These are phyloP conservation scores for Aspergillus steynii DNA, from an alignment of 495 filamentous ascomycete genomes.

Conservation along the genomic window DNA sequence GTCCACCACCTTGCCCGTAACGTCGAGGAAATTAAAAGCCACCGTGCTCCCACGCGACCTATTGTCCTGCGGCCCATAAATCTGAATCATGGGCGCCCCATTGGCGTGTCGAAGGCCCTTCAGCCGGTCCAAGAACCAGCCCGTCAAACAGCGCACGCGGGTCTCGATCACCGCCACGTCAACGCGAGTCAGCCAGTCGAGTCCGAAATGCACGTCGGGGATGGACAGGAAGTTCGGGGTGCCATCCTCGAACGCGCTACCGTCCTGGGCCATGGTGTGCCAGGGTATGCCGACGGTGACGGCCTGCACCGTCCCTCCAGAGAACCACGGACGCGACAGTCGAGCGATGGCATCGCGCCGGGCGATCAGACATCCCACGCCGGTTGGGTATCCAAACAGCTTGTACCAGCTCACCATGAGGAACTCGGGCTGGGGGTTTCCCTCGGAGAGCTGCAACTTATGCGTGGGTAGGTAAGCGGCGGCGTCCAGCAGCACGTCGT, in stretches of 20 bases:
- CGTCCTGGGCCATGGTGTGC: constrained; percentile 4
- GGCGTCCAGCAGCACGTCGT: constrained; percentile 13
- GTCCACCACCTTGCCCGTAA: constrained; percentile 10
- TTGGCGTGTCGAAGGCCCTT: constrained; percentile 6
- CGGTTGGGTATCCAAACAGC: constrained; percentile 11
- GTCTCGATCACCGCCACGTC: constrained; percentile 6
- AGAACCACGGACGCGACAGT: constrained; percentile 14
- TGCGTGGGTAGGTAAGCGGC: constrained; percentile 11
- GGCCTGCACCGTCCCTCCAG: constrained; percentile 5
- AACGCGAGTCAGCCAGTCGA: constrained; percentile 8
- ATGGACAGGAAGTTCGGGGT: constrained; percentile 13
- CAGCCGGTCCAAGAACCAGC: constrained; percentile 8
- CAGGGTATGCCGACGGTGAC: constrained; percentile 2
- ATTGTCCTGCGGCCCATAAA: constrained; percentile 6
- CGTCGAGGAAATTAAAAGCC: constrained; percentile 11
- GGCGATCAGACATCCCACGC: constrained; percentile 11
- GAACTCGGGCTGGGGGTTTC: constrained; percentile 9
- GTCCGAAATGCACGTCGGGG: constrained; percentile 9
- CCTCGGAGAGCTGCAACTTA: constrained; percentile 6
- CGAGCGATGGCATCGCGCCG: constrained; percentile 7
- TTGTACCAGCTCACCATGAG: constrained; percentile 13
- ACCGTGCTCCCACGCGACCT: constrained; percentile 8
- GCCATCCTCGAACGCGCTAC: constrained; percentile 11
- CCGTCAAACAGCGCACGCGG: constrained; percentile 10
- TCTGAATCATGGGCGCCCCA: constrained; percentile 1